Evolutionary conservation across 2,329 filamentous ascomycete genomes (phyloP), one percentile per base, ranked within the genome.

Genomic region (Monosporascus sp.): DNA sequence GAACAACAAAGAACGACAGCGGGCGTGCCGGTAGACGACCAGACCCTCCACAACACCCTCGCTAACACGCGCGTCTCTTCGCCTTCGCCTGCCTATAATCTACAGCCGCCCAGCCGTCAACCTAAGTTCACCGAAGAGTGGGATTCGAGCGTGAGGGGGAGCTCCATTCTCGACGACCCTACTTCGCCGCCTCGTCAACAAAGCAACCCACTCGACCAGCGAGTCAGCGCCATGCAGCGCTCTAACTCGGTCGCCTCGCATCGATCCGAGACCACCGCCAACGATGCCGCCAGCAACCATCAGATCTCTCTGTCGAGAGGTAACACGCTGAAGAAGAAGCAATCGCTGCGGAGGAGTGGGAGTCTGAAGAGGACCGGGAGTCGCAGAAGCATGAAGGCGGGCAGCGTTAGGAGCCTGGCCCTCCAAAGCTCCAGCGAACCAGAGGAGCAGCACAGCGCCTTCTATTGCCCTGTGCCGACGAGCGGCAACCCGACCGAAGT

Each of bases 271-370:
- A 64, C 77, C 64, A 65, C 80, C 70, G 72, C 79, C 54, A 72
- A 74, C 41, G 70, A 70, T 46, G 65, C 60, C 38, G 63, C 68
- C 45, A 68, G 65, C 48, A 45, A 59, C 48, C 68, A 70, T 47
- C 66, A 72, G 41, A 63, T 66, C 41, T 64, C 63, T 18, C 70
- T 79, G 28, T 72, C 74, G 49, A 72, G 80, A 43, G 73, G 74
- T 48, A 89, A 90, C 55, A 97, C 92, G 0, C 78, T 97, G 62
- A 94, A 90, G 77, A 97, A 97, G 78, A 94, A 91, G 72, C 77
- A 77, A 24, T 96, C 91, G 9, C 68, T 97, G 54, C 86, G 86
- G 60, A 83, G 88, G 63, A 84, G 79, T 55, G 81, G 78, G 40
- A 95, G 91, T 66, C 67, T 96, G 60, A 88, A 86, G 70, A 87